phyloP scores from a whole-genome alignment of 2,329 filamentous ascomycete species.

The Corinectria fuckeliana region DNA sequence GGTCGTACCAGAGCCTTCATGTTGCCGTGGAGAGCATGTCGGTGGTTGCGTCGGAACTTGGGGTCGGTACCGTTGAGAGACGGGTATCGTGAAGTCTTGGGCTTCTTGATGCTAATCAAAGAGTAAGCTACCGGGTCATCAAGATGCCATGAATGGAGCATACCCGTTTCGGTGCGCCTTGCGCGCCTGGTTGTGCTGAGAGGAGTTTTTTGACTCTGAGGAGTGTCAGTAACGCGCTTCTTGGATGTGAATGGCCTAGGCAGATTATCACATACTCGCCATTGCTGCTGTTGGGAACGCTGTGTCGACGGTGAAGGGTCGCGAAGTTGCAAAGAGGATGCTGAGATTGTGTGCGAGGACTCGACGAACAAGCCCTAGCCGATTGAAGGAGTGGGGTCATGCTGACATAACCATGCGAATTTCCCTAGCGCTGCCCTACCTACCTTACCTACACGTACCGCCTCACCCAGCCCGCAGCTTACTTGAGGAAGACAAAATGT shows the following conservation, averaged over 20 bases:
- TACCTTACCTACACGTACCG: no score
- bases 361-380: conserved; percentile 39
- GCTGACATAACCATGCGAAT: conserved; percentile 28
- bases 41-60: conserved; percentile 99
- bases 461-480: not conserved
- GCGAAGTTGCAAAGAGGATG: conserved; percentile 37
- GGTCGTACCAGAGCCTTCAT: conserved; percentile 90
- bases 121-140: conserved; percentile 24
- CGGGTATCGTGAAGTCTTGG: conserved; percentile 98
- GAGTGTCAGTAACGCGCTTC: conserved; percentile 27
- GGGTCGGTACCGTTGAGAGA: conserved; percentile 98
- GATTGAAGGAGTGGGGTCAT: conserved; percentile 24
- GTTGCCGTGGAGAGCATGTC: conserved; percentile 99
- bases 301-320: conserved; percentile 37
- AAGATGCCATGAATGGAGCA: conserved; percentile 45
- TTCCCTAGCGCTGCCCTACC: conserved; percentile 2
- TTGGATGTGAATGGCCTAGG: not conserved
- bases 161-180: conserved; percentile 99
- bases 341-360: conserved; percentile 41
- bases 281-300: conserved; percentile 46
- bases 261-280: conserved; percentile 46
- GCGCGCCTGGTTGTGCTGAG: conserved; percentile 97
- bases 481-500: not conserved
- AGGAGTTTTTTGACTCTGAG: conserved; percentile 99
- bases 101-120: conserved; percentile 95